These are phyloP conservation scores for Conticribra guillardii DNA, from an alignment of 108 stramenopile species.

Conservation along the genomic window DNA sequence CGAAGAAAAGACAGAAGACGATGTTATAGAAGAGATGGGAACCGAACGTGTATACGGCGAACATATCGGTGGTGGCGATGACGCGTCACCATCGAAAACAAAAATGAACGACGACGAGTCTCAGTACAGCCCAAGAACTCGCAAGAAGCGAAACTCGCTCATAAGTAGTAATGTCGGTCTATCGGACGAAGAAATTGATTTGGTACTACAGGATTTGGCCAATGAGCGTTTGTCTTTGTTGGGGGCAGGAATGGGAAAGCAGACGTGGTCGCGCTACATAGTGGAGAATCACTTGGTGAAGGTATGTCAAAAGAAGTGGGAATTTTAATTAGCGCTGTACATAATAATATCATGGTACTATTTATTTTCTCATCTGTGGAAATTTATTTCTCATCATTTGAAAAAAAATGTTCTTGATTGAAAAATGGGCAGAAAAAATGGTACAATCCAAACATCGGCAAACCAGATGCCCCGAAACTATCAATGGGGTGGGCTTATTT, in stretches of 20 bases:
- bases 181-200: conserved; percentile 13
- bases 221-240: background rate
- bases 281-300: conserved; percentile 52
- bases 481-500: conserved; percentile 70
- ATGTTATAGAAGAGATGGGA: too few species aligned
- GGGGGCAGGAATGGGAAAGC: conserved; percentile 21
- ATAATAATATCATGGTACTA: background rate
- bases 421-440: conserved; percentile 35
- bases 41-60: too few species aligned
- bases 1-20: too few species aligned
- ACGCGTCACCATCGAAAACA: too few species aligned
- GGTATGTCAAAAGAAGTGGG: background rate
- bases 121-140: background rate
- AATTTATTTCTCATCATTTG: background rate
- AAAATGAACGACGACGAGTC: background rate
- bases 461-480: conserved; percentile 44
- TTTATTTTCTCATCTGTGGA: background rate
- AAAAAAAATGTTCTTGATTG: background rate
- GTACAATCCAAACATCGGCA: conserved; percentile 65
- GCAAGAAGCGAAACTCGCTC: background rate
- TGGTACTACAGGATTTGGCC: conserved; percentile 13
- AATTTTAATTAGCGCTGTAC: conserved; percentile 2
- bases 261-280: conserved; percentile 60
- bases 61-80: too few species aligned
- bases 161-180: background rate